These are phyloP conservation scores for Tubosaeta brunneosetosa DNA, from an alignment of 768 basidiomycete species.

Conservation along the genomic window DNA sequence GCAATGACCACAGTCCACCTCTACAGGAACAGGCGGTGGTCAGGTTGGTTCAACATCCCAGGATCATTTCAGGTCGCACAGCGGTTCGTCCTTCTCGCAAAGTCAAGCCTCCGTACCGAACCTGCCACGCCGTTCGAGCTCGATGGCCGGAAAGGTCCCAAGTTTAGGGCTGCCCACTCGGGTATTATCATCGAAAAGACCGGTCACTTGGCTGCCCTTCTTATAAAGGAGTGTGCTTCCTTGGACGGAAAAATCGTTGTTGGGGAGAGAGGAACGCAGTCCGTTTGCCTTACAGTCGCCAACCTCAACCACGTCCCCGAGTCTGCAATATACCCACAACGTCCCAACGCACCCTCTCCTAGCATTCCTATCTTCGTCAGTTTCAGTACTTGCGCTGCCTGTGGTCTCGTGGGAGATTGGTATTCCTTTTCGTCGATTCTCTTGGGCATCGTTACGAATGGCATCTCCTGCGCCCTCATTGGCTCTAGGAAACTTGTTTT, in stretches of 20 bases:
- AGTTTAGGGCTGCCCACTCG: constrained; percentile 29
- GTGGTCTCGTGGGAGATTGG: constrained; percentile 31
- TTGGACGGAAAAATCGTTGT: constrained; percentile 9
- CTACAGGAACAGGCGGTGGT: constrained; percentile 28
- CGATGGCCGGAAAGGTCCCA: constrained; percentile 29
- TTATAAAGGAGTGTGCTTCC: constrained; percentile 22
- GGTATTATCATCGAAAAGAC: constrained; percentile 30
- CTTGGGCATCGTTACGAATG: constrained; percentile 30
- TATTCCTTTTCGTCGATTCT: constrained; percentile 33
- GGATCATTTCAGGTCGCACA: constrained; percentile 35
- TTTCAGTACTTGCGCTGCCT: constrained; percentile 24
- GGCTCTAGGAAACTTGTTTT: constrained; percentile 30
- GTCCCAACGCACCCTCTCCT: constrained; percentile 16
- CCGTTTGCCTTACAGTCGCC: constrained; percentile 25
- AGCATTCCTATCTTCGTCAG: constrained; percentile 29
- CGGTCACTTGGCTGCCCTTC: constrained; percentile 27
- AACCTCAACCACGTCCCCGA: constrained; percentile 23
- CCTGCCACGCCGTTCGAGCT: constrained; percentile 31
- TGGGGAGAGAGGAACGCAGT: constrained; percentile 22
- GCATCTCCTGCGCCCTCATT: constrained; percentile 31
- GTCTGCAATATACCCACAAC: constrained; percentile 13
- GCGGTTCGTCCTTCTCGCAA: constrained; percentile 30
- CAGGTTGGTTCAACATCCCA: constrained; percentile 38
- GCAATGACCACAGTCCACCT: constrained; percentile 38
- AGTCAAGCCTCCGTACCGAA: constrained; percentile 27